Evolutionary conservation across 768 basidiomycete genomes (phyloP).

Genomic region (Kwoniella sp.): DNA sequence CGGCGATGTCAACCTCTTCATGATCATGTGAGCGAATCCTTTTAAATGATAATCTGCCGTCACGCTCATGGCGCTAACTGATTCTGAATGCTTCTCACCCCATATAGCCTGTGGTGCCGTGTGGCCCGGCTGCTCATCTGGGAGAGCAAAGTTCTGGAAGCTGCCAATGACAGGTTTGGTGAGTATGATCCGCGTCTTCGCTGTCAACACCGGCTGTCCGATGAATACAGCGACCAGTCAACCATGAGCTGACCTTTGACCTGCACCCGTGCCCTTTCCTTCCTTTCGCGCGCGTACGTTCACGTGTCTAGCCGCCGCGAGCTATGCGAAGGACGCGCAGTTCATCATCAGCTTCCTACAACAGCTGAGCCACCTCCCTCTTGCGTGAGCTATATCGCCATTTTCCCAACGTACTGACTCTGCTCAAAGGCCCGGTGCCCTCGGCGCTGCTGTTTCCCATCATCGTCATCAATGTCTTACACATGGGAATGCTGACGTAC

Average conservation of each 20-base stretch:
- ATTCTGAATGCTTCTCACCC: neutral
- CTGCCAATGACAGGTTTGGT: constrained; percentile 14
- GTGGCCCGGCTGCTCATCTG: constrained; percentile 18
- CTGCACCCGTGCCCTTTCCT: too few relatives aligned
- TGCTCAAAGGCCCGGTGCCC: neutral
- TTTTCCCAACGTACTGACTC: too few relatives aligned
- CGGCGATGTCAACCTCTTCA: constrained; percentile 27
- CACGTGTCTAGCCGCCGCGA: constrained; percentile 16
- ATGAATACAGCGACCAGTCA: too few relatives aligned
- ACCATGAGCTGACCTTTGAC: neutral
- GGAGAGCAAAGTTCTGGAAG: constrained; percentile 21
- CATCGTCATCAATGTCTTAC: too few relatives aligned
- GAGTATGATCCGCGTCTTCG: neutral
- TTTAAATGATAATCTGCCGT: neutral
- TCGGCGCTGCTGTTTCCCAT: too few relatives aligned
- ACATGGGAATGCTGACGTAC: too few relatives aligned
- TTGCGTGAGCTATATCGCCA: too few relatives aligned
- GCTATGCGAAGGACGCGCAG: constrained; percentile 14
- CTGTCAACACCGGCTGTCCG: neutral
- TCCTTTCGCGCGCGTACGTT: too few relatives aligned
- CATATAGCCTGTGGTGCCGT: constrained; percentile 21
- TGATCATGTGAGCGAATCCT: constrained; percentile 18
- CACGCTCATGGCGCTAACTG: neutral
- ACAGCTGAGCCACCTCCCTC: constrained; percentile 1
- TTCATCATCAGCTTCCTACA: constrained; percentile 11